Evolutionary conservation across 2,329 filamentous ascomycete species (phyloP), one percentile per base, ranked within the genome.

Genomic region (Cladophialophora immunda): DNA sequence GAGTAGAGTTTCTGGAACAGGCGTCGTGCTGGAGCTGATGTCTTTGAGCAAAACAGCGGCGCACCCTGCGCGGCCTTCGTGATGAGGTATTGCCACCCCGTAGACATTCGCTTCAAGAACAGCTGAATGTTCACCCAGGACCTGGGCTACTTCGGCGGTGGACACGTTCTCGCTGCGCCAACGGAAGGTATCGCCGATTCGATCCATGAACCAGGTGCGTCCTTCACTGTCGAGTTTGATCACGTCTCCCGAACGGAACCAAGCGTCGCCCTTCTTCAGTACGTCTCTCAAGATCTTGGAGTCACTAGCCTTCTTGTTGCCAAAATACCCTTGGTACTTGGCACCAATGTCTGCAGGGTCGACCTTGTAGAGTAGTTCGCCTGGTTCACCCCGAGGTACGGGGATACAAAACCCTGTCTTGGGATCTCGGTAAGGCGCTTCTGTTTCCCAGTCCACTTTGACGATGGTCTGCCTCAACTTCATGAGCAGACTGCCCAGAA

Each of bases 141-240:
- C 83, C 72, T 90, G 87, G 1, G 87, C 83, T 0, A 92, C 90
- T 77, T 92, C 90, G 11, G 88, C 81, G 47, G 88, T 90, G 11
- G 85, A 87, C 47, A 90, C 87, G 71, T 90, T 90, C 77, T 90
- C 88, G 60, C 86, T 86, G 76, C 92, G 92, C 90, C 90, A 92
- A 34, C 90, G 84, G 78, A 89, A 93, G 0, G 90, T 92, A 76
- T 93, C 90, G 1, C 90, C 90, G 1, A 92, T 82, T 4, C 88
- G 81, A 70, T 93, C 90, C 41, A 89, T 77, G 76, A 92, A 93
- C 78, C 84, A 92, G 86, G 88, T 89, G 9, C 88, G 81, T 0
- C 90, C 90, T 60, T 92, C 88, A 1, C 70, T 70, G 68, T 89
- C 86, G 22, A 86, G 81, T 2, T 87, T 80, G 45, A 92, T 75